Base-by-base conservation (phyloP, 1,139 yeast species). In the Wickerhamomyces sp. region DNA sequence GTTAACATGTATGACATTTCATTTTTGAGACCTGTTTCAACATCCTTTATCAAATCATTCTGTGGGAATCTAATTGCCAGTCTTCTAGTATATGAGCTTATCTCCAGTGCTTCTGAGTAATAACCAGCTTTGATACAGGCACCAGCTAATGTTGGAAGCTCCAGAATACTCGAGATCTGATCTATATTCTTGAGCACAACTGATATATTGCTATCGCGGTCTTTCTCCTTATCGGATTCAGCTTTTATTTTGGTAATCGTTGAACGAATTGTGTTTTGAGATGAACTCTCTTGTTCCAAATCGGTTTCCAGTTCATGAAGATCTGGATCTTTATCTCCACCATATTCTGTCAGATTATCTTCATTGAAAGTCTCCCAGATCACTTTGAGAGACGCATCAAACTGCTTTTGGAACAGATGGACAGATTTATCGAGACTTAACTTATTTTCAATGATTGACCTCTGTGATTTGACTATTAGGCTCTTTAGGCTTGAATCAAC, bases 61-160 rank as follows among this genome's bases (percentile, higher is more conserved):
- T 75, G 74, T 3, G 88, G 87, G 59, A 82, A 90, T 42, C 95
- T 68, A 19, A 81, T 74, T 1, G 72, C 67, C 29, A 90, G 65
- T 36, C 95, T 71, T 45, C 80, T 75, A 0, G 85, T 77, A 54
- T 85, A 78, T 33, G 82, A 73, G 15, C 88, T 81, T 15, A 86
- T 75, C 49, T 87, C 95, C 28, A 90, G 72, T 7, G 96, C 89
- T 54, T 89, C 96, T 31, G 89, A 86, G 57, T 89, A 92, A 56
- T 86, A 86, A 0, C 96, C 96, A 39, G 85, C 84, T 38, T 78
- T 70, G 7, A 89, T 87, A 60, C 97, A 87, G n/a, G 90, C 78
- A 40, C 79, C 73, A 31, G 94, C 81, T 38, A 90, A 61, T 2
- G 94, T 74, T 0, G 97, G 97, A 25, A 92, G 65, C 55, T 88